These are phyloP conservation scores for Tephrocybe rancida DNA, from an alignment of 768 basidiomycete species.

Conservation along the genomic window DNA sequence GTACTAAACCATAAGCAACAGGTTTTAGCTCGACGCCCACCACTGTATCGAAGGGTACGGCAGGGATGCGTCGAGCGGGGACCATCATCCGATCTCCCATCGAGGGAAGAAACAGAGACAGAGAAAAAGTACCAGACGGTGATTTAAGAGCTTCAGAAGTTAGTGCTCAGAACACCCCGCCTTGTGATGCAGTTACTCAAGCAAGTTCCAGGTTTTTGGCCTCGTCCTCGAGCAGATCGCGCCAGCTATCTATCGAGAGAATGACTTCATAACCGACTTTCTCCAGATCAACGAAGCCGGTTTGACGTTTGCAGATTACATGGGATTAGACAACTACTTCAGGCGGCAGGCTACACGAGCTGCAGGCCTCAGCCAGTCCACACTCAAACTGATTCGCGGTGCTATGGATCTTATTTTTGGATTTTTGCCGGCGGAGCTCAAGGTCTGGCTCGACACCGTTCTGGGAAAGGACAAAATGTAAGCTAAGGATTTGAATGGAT, in stretches of 20 bases:
- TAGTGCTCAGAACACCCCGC: slow-evolving; percentile 3
- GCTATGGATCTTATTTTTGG: slow-evolving; percentile 97
- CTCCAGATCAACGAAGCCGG: slow-evolving; percentile 88
- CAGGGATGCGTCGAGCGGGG: slow-evolving; percentile 77
- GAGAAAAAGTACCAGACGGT: slow-evolving; percentile 57
- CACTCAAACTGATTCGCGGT: slow-evolving; percentile 79
- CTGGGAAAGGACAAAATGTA: slow-evolving; percentile 79
- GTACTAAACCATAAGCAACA: slow-evolving; percentile 20
- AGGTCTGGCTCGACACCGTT: slow-evolving; percentile 82
- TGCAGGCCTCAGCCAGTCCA: slow-evolving; percentile 65
- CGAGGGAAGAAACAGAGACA: slow-evolving; percentile 62
- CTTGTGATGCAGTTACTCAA: background rate
- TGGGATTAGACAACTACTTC: slow-evolving; percentile 93
- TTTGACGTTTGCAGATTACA: slow-evolving; percentile 94
- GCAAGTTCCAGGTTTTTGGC: slow-evolving; percentile 63
- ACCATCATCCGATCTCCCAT: slow-evolving; percentile 82
- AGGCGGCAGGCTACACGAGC: slow-evolving; percentile 84
- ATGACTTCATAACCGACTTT: slow-evolving; percentile 89
- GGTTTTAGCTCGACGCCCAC: slow-evolving; percentile 48
- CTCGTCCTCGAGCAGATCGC: slow-evolving; percentile 77
- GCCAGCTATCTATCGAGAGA: slow-evolving; percentile 77
- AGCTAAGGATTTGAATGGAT: slow-evolving; percentile 16
- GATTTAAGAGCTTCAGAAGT: slow-evolving; percentile 77
- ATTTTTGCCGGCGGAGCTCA: slow-evolving; percentile 83
- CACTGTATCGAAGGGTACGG: slow-evolving; percentile 48